phyloP scores from a whole-genome alignment of 2,329 filamentous ascomycete genomes.

The Hypoxylon sp. region DNA sequence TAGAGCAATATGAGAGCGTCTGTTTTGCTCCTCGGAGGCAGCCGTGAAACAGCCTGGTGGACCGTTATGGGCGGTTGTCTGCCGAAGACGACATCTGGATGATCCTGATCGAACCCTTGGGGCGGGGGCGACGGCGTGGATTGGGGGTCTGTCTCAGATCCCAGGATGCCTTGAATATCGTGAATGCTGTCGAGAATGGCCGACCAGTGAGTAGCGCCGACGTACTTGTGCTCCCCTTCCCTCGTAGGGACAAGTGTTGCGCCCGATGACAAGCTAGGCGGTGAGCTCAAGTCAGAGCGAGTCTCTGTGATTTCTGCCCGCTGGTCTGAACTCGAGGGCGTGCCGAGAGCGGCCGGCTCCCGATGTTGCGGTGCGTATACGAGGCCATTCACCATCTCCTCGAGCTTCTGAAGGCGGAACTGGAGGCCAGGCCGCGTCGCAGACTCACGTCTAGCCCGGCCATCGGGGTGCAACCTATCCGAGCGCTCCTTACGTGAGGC shows the following conservation, averaged over 20 bases:
- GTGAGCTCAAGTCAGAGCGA: slow-evolving; percentile 44
- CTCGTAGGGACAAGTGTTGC: slow-evolving; percentile 30
- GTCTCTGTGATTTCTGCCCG: slow-evolving; percentile 39
- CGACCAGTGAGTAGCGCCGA: slow-evolving; percentile 48
- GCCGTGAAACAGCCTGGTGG: slow-evolving; percentile 44
- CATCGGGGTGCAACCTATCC: slow-evolving; percentile 43
- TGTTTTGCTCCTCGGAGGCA: slow-evolving; percentile 44
- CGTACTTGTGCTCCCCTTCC: slow-evolving; percentile 43
- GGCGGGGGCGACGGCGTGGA: slow-evolving; percentile 42
- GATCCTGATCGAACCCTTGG: slow-evolving; percentile 36
- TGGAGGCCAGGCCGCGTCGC: slow-evolving; percentile 46
- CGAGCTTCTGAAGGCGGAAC: slow-evolving; percentile 48
- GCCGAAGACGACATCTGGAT: slow-evolving; percentile 43
- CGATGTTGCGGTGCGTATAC: slow-evolving; percentile 35
- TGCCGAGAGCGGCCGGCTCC: slow-evolving; percentile 39
- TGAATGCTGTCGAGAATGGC: slow-evolving; percentile 50
- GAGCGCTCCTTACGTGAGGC: slow-evolving; percentile 44
- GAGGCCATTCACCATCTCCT: slow-evolving; percentile 48
- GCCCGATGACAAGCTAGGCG: slow-evolving; percentile 38
- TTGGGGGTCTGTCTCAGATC: slow-evolving; percentile 38
- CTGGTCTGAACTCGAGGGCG: slow-evolving; percentile 43
- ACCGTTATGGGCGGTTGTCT: slow-evolving; percentile 42
- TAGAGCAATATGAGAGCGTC: slow-evolving; percentile 48
- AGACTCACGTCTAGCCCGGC: slow-evolving; percentile 40
- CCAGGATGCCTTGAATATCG: slow-evolving; percentile 47